Base-by-base conservation (phyloP, 805 yeast genomes). In the Saccharomycopsis fibuligera region DNA sequence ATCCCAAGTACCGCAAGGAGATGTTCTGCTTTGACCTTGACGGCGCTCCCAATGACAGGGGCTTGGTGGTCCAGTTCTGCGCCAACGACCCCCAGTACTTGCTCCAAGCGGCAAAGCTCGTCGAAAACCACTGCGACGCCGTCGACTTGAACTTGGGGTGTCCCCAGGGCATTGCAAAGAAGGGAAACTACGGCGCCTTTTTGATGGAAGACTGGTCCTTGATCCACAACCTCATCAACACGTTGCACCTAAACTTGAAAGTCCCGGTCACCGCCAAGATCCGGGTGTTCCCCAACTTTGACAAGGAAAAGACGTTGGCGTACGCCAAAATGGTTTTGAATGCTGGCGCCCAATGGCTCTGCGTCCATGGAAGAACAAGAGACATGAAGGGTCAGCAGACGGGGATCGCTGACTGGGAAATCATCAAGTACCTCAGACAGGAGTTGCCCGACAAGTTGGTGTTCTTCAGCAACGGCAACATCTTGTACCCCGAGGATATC, bases 351-450 rank as follows among this genome's bases (percentile, higher is more conserved):
- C 96, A 90, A 66, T 86, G 91, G 63, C 69, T 93, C 35, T 89
- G 97, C 1, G 85, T 93, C 6, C 99, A 93, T 64, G 98, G 98
- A 2, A 76, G 99, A 58, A 83, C 97, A 1, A 75, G 99, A 55
- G 99, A 91, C 50, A 91, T 89, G 95, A 93, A 93, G 65, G 99
- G 99, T 5, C 98, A 91, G 63, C 76, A 78, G 51, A 91, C 99
- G 0, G 99, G 99, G 0, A 68, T 93, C 44, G 98, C 99, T 1
- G 90, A 93, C 66, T 91, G 99, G 98, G 74, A 78, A 27, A 73
- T 82, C 24, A 74, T 93, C 51, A 76, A 72, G 56, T 87, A 79
- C 60, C 61, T 93, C 36, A 71, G 93, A 49, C 95, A 89, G 25
- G 83, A 86, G 55, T 68, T 93, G 41, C 85, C 91, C 0, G 16